Base-by-base conservation (phyloP, 176 grass and related monocot genomes). In the Aegilops umbellulata region DNA sequence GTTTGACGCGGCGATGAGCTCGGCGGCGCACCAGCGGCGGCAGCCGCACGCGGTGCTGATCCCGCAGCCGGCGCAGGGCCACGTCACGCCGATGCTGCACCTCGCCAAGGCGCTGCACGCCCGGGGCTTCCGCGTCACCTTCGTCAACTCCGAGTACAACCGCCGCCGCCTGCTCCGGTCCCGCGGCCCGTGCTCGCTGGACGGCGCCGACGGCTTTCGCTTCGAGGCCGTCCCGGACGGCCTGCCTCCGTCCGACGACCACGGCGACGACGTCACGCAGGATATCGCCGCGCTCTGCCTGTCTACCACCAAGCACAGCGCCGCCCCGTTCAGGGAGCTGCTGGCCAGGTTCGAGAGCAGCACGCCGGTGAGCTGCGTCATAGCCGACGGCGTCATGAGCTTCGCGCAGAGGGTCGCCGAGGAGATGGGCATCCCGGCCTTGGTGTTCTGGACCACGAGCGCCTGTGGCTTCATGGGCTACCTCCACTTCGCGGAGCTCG, bases 31-130 rank as follows among this genome's bases (percentile, higher is more conserved):
- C 49, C 49, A 53, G 49, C 49, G 6, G 47, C 47, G 47, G 42
- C 66, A 32, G 41, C 80, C 83, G 8, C 94, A 94, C 86, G 81
- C 78, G 19, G 92, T 97, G 23, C 83, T 90, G 32, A 91, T 97
- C 58, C 92, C 95, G 17, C 69, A 87, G n/a, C 94, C 97, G 3
- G 88, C 97, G 22, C 97, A 96, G 72, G 97, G 97, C 49, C 97
- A 99, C 74, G 72, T 99, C 74, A 94, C 97, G 26, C 97, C 97
- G 20, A 94, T 99, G 97, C 83, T 99, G 62, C 88, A 93, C 25
- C 86, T 95, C 3, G 89, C 91, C 65, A 95, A 95, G 80, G 69
- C 84, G 22, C 82, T 97, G 71, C 92, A 97, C 86, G 77, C 86
- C 69, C 49, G 85, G 47, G 95, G 92, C 32, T 97, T 94, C 88